These are phyloP conservation scores for Tricholoma bakamatsutake DNA, from an alignment of 768 basidiomycete species.

Conservation along the genomic window DNA sequence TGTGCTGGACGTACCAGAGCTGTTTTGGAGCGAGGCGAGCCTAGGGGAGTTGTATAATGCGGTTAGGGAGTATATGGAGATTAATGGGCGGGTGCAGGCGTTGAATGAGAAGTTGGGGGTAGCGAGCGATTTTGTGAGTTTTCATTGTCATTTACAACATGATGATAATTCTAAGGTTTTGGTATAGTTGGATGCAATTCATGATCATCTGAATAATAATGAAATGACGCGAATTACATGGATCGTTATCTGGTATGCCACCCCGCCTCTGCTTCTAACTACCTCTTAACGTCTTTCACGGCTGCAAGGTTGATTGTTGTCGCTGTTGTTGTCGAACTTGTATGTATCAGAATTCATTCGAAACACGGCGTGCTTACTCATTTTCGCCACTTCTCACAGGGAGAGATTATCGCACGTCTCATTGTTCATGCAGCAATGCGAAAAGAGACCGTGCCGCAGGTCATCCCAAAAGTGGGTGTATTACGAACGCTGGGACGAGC, in stretches of 20 bases:
- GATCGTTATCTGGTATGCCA: constrained; percentile 39
- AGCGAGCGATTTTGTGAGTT: constrained; percentile 82
- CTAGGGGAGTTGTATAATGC: constrained; percentile 87
- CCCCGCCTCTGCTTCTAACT: constrained; percentile 11
- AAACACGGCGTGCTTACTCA: neutral
- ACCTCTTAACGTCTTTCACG: constrained; percentile 15
- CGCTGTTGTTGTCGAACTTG: constrained; percentile 84
- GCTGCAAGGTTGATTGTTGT: constrained; percentile 75
- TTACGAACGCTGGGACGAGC: constrained; percentile 38
- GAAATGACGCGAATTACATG: constrained; percentile 88
- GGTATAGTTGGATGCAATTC: constrained; percentile 82
- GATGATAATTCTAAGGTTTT: constrained; percentile 4
- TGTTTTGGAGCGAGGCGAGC: constrained; percentile 95
- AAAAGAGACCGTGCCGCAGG: constrained; percentile 8
- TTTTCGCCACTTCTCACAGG: constrained; percentile 32
- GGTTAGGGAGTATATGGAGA: constrained; percentile 93
- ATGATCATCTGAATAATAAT: constrained; percentile 85
- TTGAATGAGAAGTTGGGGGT: constrained; percentile 86
- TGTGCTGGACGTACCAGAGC: constrained; percentile 87
- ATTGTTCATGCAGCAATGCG: constrained; percentile 58
- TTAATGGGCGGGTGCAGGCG: constrained; percentile 72
- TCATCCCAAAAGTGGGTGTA: constrained; percentile 32
- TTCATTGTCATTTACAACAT: neutral
- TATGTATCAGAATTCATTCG: constrained; percentile 27
- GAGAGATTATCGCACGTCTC: constrained; percentile 76